A percentile compares a stretch with the other conserved stretches of the same genome.
These are phyloP conservation scores for Darksidea phi DNA, from an alignment of 495 filamentous ascomycete species.

Conservation along the genomic window DNA sequence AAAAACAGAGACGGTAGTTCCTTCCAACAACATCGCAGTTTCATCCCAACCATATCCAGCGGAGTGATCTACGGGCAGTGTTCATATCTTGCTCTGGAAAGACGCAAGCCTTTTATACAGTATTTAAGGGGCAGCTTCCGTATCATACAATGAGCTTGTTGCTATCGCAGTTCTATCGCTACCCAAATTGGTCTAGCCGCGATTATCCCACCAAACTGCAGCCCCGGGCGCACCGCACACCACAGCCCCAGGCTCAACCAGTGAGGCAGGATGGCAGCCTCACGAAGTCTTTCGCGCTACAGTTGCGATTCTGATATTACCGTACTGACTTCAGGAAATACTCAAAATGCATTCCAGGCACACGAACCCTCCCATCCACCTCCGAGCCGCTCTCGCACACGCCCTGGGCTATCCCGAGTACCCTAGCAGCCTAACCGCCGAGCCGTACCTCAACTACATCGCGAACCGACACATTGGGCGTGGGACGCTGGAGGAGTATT, in stretches of 20 bases:
- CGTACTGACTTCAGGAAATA: not conserved
- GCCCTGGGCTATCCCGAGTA: conserved; percentile 14
- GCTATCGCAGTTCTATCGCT: no score
- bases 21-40: no score
- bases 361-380: not conserved
- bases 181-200: no score
- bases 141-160: no score
- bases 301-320: not conserved
- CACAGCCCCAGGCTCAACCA: not conserved
- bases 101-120: no score
- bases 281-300: not conserved
- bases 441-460: conserved; percentile 23
- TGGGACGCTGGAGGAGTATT: conserved; percentile 9
- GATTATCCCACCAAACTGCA: no score
- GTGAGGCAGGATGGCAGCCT: not conserved
- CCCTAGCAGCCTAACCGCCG: conserved; percentile 4
- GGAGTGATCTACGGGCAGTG: no score
- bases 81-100: no score
- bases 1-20: no score
- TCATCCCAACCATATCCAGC: no score
- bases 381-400: conserved; percentile 17
- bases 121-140: no score
- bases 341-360: conserved; percentile 8
- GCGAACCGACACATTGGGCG: conserved; percentile 13
- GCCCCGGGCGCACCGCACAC: no score